These are phyloP conservation scores for Apostasia ramifera DNA, from an alignment of 106 monocot genomes.

Conservation along the genomic window DNA sequence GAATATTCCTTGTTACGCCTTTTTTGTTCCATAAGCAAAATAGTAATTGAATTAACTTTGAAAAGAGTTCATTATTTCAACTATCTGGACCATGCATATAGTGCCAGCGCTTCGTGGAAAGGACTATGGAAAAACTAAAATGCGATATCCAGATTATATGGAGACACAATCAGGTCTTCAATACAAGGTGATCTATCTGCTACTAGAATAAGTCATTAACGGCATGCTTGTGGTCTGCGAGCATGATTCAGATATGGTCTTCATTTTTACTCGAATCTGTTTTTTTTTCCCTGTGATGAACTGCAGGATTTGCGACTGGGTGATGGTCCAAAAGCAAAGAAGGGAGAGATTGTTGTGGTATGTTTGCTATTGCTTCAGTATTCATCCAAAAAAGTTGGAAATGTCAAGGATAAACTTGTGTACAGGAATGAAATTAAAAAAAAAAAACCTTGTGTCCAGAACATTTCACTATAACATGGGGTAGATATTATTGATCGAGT, in stretches of 20 bases:
- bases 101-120: constrained; percentile 98
- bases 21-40: neutral
- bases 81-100: constrained; percentile 11
- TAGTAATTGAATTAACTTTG: neutral
- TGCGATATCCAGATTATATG: constrained; percentile 85
- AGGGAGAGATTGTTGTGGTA: constrained; percentile 88
- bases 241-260: neutral
- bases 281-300: neutral
- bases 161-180: constrained; percentile 95
- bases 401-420: too few species aligned
- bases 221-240: neutral
- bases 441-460: too few species aligned
- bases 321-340: constrained; percentile 62
- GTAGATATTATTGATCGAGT: too few species aligned
- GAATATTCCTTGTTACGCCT: neutral
- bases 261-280: neutral
- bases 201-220: neutral
- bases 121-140: constrained; percentile 98
- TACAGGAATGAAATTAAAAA: too few species aligned
- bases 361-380: constrained; percentile 5
- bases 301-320: constrained; percentile 83
- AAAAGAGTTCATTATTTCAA: neutral
- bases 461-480: too few species aligned
- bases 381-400: too few species aligned
- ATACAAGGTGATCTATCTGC: constrained; percentile 63